Conservation (phyloP, 768 basidiomycete species). For the Russula brevipes region DNA sequence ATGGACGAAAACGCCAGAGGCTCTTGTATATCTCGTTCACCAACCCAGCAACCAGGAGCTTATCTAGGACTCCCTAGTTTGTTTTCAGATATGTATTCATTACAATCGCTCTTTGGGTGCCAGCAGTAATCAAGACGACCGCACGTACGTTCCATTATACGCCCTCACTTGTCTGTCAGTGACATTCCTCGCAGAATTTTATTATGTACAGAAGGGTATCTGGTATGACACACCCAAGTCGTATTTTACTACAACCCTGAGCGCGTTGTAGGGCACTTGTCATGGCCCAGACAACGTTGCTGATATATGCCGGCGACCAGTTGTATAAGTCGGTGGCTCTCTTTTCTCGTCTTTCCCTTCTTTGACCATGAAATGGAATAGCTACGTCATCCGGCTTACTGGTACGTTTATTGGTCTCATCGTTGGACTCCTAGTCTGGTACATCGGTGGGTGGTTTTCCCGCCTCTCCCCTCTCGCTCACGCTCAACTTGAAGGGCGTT, state of each 20-base stretch:
- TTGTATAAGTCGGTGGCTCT: slow-evolving; percentile 40
- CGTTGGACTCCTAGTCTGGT: slow-evolving; percentile 48
- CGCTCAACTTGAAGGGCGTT: not conserved
- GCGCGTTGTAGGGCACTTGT: slow-evolving; percentile 43
- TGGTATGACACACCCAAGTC: slow-evolving; percentile 33
- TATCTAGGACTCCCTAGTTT: slow-evolving; percentile 34
- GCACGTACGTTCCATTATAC: slow-evolving; percentile 36
- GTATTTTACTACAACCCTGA: not conserved
- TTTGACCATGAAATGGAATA: slow-evolving; percentile 17
- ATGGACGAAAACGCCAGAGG: slow-evolving; percentile 42
- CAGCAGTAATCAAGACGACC: slow-evolving; percentile 38
- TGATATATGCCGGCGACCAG: slow-evolving; percentile 54
- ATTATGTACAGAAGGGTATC: slow-evolving; percentile 42
- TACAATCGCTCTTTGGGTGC: slow-evolving; percentile 49
- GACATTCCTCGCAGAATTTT: slow-evolving; percentile 33
- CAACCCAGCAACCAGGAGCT: not conserved
- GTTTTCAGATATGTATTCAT: slow-evolving; percentile 47
- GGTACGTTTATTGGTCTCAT: slow-evolving; percentile 47
- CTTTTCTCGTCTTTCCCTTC: not conserved
- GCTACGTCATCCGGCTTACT: slow-evolving; percentile 41
- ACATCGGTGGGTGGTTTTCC: slow-evolving; percentile 34
- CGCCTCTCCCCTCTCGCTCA: not conserved
- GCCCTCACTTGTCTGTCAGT: not conserved
- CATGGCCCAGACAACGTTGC: slow-evolving; percentile 56
- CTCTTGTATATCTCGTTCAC: slow-evolving; percentile 30